Base-by-base conservation (phyloP, 2,329 filamentous ascomycete genomes). In the Aspergillus unguis region DNA sequence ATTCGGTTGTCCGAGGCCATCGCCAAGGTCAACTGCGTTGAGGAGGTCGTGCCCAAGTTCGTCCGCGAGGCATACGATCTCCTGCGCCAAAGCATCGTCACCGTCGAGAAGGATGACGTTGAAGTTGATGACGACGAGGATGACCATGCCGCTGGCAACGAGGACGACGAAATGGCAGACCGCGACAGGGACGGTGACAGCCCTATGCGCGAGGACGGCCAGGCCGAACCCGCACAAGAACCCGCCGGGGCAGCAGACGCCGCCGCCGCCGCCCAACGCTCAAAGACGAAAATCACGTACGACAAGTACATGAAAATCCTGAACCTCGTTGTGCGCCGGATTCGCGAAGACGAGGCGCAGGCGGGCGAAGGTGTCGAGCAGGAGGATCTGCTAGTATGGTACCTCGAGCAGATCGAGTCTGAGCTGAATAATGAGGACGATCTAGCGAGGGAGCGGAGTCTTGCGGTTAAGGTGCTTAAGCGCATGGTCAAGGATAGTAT, bases 1-100 rank as follows among this genome's bases (percentile, higher is more conserved):
- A 97, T 99, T 61, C 90, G 94, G 58, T 77, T 99, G 51, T 92
- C 88, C 50, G 94, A 99, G 72, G 94, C 94, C n/a, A 96, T 99
- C 61, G 94, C 94, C 53, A 97, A 97, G 74, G 90, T 91, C 53
- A 97, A 96, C 69, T 99, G 94, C 68, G 90, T 96, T 10, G 88
- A 92, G 63, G 91, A 96, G 58, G 88, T 99, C 56, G 85, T 85
- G 0, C 81, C 88, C 1, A 82, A 83, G 0, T 95, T 97, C 73
- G 94, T 99, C 11, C 82, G 87, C 37, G 94, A 99, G 73, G 94
- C 92, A 0, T 97, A 87, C 71, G 90, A 94, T 62, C 81, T 99
- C 7, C 82, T 99, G 9, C 81, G 91, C 38, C 92, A 96, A 73
- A 94, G 88, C 71, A 99, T 99, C 69, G 96, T 99, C 64, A 94